A percentile compares a stretch with the other conserved stretches of the same genome.
Evolutionary conservation across 768 basidiomycete species (phyloP).

Genomic region (Naematelia encephala): DNA sequence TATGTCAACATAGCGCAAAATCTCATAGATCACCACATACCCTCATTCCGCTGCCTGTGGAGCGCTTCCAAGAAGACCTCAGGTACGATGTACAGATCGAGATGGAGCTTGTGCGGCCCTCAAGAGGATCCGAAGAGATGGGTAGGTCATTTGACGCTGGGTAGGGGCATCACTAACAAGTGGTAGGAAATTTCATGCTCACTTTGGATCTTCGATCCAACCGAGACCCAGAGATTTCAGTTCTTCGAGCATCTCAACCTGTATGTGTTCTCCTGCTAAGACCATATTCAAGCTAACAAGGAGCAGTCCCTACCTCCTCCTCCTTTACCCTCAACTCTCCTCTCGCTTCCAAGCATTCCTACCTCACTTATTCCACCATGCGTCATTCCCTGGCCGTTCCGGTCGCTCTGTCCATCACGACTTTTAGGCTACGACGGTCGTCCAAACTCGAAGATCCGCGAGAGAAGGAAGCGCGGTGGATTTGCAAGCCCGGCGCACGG

Average conservation of each 20-base stretch:
- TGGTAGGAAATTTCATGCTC: slow-evolving; percentile 49
- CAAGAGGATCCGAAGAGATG: slow-evolving; percentile 28
- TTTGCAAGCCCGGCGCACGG: slow-evolving; percentile 18
- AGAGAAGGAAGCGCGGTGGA: slow-evolving; percentile 20
- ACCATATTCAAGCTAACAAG: not conserved
- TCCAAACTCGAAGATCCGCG: slow-evolving; percentile 17
- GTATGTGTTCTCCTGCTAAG: slow-evolving; percentile 13
- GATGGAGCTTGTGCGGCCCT: slow-evolving; percentile 47
- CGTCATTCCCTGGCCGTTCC: slow-evolving; percentile 41
- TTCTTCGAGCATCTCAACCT: slow-evolving; percentile 38
- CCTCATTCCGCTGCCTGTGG: slow-evolving; percentile 28
- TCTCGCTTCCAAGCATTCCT: slow-evolving; percentile 21
- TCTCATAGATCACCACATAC: slow-evolving; percentile 39
- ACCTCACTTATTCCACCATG: slow-evolving; percentile 28
- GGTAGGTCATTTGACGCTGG: slow-evolving; percentile 21
- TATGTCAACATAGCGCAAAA: slow-evolving; percentile 34
- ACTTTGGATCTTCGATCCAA: slow-evolving; percentile 37
- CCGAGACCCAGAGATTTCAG: slow-evolving; percentile 16
- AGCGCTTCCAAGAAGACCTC: slow-evolving; percentile 41
- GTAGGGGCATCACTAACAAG: not conserved
- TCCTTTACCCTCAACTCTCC: slow-evolving; percentile 17
- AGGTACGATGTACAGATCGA: slow-evolving; percentile 49
- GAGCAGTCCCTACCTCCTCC: slow-evolving; percentile 41
- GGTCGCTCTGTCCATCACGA: slow-evolving; percentile 34
- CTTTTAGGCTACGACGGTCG: slow-evolving; percentile 23